phyloP scores from a whole-genome alignment of 2,329 filamentous ascomycete genomes.

The Phialocephala sp. region DNA sequence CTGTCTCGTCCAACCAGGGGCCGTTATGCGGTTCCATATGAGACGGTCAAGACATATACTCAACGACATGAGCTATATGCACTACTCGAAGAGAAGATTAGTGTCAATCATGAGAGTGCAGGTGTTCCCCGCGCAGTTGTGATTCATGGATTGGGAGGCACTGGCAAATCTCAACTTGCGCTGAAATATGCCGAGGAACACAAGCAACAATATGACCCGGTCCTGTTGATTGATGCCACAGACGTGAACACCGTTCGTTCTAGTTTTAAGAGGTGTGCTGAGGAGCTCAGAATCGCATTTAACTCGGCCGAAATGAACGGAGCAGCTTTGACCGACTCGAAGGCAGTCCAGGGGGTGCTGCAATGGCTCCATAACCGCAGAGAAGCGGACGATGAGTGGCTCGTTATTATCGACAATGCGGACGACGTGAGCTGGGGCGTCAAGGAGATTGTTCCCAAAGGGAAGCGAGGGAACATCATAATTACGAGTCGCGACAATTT shows the following conservation, averaged over 20 bases:
- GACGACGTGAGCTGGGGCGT: slow-evolving; percentile 27
- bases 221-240: slow-evolving; percentile 37
- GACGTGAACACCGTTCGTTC: slow-evolving; percentile 18
- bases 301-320: slow-evolving; percentile 9
- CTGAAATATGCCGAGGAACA: slow-evolving; percentile 27
- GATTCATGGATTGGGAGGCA: slow-evolving; percentile 31
- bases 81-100: too few relatives aligned
- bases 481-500: slow-evolving; percentile 26
- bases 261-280: slow-evolving; percentile 27
- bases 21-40: too few relatives aligned
- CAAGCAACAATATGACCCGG: slow-evolving; percentile 14
- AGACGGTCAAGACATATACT: too few relatives aligned
- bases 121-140: too few relatives aligned
- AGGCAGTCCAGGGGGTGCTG: too few relatives aligned
- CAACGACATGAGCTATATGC: too few relatives aligned
- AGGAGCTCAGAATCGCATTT: slow-evolving; percentile 17
- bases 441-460: slow-evolving; percentile 22
- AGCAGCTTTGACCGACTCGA: too few relatives aligned
- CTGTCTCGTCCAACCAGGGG: too few relatives aligned
- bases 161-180: slow-evolving; percentile 36
- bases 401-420: slow-evolving; percentile 37
- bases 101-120: too few relatives aligned
- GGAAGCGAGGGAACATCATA: slow-evolving; percentile 20
- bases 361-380: too few relatives aligned
- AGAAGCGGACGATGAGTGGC: slow-evolving; percentile 27